Base-by-base conservation (phyloP, 768 basidiomycete species). In the Suillus bovinus region DNA sequence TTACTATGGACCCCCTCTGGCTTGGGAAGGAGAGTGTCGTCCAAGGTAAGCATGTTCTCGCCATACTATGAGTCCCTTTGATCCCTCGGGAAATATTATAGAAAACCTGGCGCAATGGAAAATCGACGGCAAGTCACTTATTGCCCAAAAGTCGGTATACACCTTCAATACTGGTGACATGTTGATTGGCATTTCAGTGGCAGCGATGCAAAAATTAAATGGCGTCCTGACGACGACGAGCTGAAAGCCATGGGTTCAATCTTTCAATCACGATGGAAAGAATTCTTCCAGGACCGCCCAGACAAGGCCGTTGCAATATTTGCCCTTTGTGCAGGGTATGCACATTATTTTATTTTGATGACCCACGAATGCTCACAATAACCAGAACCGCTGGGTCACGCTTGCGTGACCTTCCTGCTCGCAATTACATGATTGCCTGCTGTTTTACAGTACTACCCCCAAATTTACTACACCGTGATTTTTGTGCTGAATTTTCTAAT, bases 141-240 rank as follows among this genome's bases (percentile, higher is more conserved):
- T 87, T 67, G 77, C 84, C 0, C 79, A 82, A 66, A 87, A 86
- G 87, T 86, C 52, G 17, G 77, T 61, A 27, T 2, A 64, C 38
- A 13, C 2, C 22, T 47, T 17, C 7, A 5, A 29, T n/a, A 17
- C n/a, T 17, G 10, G 27, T 16, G 8, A 17, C 4, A 22, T 49
- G 14, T 31, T 64, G 22, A 61, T 11, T 3, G 7, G n/a, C 4
- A 17, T 54, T n/a, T 17, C 36, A 70, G 69, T 22, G 66, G 62
- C 7, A 20, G 24, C 3, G 73, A 69, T 20, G 69, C 60, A 2
- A 31, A 54, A 7, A 58, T 68, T 49, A 75, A 74, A 56, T 22
- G 74, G 16, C 69, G 74, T 16, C 73, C 71, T 2, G 63, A 58
- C 4, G 46, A 64, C 2, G 61, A 66, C 0, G 70, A 74, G 47